Base-by-base conservation (phyloP, 108 stramenopile genomes). In the Cyclotella sp. region DNA sequence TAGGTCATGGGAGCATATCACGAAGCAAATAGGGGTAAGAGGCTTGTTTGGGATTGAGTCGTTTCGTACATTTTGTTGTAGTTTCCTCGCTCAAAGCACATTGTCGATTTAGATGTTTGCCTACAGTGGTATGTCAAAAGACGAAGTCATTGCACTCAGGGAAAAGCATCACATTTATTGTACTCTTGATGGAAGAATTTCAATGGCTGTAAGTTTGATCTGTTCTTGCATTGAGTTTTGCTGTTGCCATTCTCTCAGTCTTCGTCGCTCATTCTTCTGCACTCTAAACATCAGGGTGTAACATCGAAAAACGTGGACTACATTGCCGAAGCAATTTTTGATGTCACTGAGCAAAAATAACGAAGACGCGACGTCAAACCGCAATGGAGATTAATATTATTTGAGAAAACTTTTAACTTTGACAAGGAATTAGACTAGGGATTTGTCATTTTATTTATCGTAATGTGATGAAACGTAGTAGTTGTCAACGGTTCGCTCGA, bases 111-210 rank as follows among this genome's bases (percentile, higher is more conserved):
- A 55, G 55, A 99, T 99, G 99, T 99, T 99, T 87, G 98, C 97
- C 44, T 99, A 91, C 82, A 90, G 88, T 53, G 99, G 99, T 51
- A 85, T 99, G 66, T 87, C 86, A 22, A 79, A 91, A 64, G 98
- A 97, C 19, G 94, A 99, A 87, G 98, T 99, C 18, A 63, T 92
- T 70, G 75, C 77, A 49, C 79, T 99, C 70, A 67, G 94, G 43
- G 90, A 85, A 18, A 95, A 98, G 61, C 91, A 96, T 72, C 95
- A 97, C 76, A 92, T 99, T 62, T 99, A 99, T 78, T 96, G 98
- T 82, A 99, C 99, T 13, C 77, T 83, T 30, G 98, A 99, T 85
- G 99, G 99, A 45, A 91, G 99, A 65, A 98, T 99, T 70, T 93
- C 91, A 68, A 98, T 99, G 97, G 99, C 99, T 10, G 88, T 89